Base-by-base conservation (phyloP, 2,329 filamentous ascomycete genomes). In the Cryphonectria radicalis region DNA sequence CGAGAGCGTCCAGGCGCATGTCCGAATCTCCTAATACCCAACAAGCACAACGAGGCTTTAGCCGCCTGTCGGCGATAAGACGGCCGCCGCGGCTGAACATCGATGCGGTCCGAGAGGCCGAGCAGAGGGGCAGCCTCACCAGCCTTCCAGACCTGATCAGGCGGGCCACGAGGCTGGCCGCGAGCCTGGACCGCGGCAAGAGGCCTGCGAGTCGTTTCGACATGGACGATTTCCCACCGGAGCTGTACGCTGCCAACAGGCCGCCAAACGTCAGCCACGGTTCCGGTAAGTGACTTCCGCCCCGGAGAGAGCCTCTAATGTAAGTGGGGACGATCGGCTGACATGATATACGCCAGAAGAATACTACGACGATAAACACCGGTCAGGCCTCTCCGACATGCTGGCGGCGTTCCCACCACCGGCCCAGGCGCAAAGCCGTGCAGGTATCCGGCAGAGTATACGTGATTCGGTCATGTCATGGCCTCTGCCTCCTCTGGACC, bases 71-170 rank as follows among this genome's bases (percentile, higher is more conserved):
- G 14, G 87, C 86, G 17, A 84, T 90, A 70, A 83, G 86, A 74
- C 82, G 88, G 65, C 95, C 95, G 43, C 92, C 93, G 4, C 89
- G 88, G 50, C 83, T 98, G 4, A 90, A 98, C 77, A 91, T 98
- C 35, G 91, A 95, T 77, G 93, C 93, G 4, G 92, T 97, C 4
- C 88, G 90, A 74, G 90, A 92, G 67, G 93, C 93, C 22, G 94
- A 98, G 80, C 89, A 92, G 1, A 89, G 96, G 77, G 95, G 94
- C 4, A 98, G 95, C 79, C 85, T 97, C 74, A 98, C 96, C 1
- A 98, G 95, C 81, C 84, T 99, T 72, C 92, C 95, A 0, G 96
- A 98, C 79, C 84, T 99, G 72, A 98, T 99, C 75, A 88, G 90
- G 77, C 89, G 96, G 76, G 96, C 96, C 14, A 98, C 95, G 0